phyloP scores from a whole-genome alignment of 176 grass and related monocot genomes.

The Thinopyrum elongatum region DNA sequence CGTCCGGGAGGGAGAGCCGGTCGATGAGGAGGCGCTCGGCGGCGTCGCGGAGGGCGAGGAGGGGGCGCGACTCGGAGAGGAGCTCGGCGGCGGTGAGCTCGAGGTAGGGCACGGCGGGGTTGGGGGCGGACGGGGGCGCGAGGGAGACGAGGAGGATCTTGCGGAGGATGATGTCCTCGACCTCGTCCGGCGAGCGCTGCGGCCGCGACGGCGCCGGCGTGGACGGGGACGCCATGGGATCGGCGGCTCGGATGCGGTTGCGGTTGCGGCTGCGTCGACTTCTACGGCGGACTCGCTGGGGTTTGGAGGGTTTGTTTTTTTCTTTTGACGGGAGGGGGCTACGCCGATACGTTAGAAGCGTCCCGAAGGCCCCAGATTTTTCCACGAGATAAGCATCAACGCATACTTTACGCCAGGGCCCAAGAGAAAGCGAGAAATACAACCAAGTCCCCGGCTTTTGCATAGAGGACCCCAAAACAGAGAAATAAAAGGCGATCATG shows the following conservation, averaged over 20 bases:
- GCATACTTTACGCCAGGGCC: no score
- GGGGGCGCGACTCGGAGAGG: constrained; percentile 82
- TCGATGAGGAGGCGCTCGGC: constrained; percentile 84
- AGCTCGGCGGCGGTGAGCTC: constrained; percentile 94
- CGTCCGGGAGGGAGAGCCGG: constrained; percentile 63
- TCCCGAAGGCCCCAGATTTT: no score
- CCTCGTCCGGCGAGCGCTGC: constrained; percentile 77
- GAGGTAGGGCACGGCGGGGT: constrained; percentile 63
- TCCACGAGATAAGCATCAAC: no score
- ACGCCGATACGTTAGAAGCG: no score
- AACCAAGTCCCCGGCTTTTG: no score
- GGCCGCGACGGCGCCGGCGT: constrained; percentile 51
- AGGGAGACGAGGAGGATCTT: constrained; percentile 97
- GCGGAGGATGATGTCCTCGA: constrained; percentile 96
- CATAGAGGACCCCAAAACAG: no score
- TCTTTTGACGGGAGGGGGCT: no score
- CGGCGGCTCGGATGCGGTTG: background rate
- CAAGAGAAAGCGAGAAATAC: no score
- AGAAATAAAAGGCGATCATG: no score
- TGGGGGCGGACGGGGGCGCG: constrained; percentile 30
- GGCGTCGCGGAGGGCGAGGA: constrained; percentile 54
- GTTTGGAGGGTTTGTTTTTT: no score
- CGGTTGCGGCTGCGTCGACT: background rate
- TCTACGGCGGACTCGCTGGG: no score
- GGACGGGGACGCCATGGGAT: constrained; percentile 34